Percentiles rank a stretch among this genome's conserved stretches.
phyloP scores from a whole-genome alignment of 306 rosid species.

The Rosa lucieae region DNA sequence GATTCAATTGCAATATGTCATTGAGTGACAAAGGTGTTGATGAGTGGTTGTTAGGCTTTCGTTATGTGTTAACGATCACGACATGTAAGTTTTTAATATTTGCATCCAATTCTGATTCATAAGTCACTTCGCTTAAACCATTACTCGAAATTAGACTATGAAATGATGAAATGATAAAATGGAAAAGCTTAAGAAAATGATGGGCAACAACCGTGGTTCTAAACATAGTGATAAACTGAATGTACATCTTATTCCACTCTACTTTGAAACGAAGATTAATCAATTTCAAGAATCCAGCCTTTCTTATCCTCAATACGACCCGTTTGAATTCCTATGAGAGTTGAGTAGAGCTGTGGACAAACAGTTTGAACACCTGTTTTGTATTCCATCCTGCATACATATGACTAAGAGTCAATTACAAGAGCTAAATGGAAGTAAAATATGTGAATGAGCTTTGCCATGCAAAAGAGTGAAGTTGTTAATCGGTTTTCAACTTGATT shows the following conservation, averaged over 20 bases:
- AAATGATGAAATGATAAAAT: not conserved
- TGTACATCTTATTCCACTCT: not conserved
- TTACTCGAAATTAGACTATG: not conserved
- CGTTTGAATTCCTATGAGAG: conserved; percentile 65
- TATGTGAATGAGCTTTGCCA: not conserved
- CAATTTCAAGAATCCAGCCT: conserved; percentile 72
- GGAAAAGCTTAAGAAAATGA: not conserved
- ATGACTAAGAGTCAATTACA: not conserved
- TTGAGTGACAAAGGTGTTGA: too few relatives aligned
- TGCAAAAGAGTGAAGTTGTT: not conserved
- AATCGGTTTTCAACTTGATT: not conserved
- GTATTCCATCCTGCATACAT: conserved; percentile 55
- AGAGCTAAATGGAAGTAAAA: not conserved
- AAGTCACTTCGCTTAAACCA: not conserved
- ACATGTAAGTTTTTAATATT: too few relatives aligned
- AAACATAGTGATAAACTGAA: not conserved
- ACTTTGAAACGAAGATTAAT: conserved; percentile 16
- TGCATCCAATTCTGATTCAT: not conserved
- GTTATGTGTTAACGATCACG: too few relatives aligned
- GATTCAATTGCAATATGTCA: too few relatives aligned
- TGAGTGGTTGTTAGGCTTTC: too few relatives aligned
- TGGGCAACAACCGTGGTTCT: not conserved
- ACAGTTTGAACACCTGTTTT: conserved; percentile 53
- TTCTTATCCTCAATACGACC: conserved; percentile 61
- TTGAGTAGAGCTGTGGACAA: conserved; percentile 42